Percentiles rank a stretch among this genome's conserved stretches.
phyloP scores from a whole-genome alignment of 441 rosid genomes.

The Adansonia gregorii region DNA sequence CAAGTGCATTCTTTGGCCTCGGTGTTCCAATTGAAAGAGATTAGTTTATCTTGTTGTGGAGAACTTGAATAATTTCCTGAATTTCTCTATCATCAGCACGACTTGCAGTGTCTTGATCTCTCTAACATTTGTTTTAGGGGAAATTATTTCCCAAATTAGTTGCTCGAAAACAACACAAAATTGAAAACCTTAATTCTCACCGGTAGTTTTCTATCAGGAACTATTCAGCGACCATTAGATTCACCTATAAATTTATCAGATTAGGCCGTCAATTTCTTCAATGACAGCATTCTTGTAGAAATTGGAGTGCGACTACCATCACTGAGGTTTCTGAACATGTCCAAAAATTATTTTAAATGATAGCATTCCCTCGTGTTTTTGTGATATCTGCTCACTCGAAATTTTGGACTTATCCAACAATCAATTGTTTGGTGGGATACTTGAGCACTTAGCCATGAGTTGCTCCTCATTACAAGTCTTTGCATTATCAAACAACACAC shows the following conservation, averaged over 20 bases:
- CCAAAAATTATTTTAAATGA: slow-evolving; percentile 22
- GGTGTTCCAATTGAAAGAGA: neutral
- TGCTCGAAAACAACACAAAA: slow-evolving; percentile 33
- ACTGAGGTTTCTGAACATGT: neutral
- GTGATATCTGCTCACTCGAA: neutral
- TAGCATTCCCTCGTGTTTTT: slow-evolving; percentile 31
- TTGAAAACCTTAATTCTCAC: neutral
- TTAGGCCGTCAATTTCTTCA: slow-evolving; percentile 29
- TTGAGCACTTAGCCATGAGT: neutral
- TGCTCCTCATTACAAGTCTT: neutral
- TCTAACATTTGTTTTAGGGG: slow-evolving; percentile 21
- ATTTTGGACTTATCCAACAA: slow-evolving; percentile 25
- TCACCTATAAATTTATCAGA: neutral
- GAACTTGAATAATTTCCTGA: slow-evolving; percentile 9
- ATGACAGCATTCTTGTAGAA: neutral
- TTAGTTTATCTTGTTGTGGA: neutral
- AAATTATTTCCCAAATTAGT: slow-evolving; percentile 30
- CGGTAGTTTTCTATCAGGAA: slow-evolving; percentile 27
- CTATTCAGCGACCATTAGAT: slow-evolving; percentile 18
- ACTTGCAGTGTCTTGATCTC: slow-evolving; percentile 24
- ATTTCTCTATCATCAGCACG: slow-evolving; percentile 29
- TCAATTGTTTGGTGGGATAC: slow-evolving; percentile 7
- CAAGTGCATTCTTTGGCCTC: neutral
- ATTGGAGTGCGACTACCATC: slow-evolving; percentile 19
- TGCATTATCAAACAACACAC: neutral